These are phyloP conservation scores for Blepharisma undulans DNA, from an alignment of 169 alveolate genomes.

Conservation along the genomic window DNA sequence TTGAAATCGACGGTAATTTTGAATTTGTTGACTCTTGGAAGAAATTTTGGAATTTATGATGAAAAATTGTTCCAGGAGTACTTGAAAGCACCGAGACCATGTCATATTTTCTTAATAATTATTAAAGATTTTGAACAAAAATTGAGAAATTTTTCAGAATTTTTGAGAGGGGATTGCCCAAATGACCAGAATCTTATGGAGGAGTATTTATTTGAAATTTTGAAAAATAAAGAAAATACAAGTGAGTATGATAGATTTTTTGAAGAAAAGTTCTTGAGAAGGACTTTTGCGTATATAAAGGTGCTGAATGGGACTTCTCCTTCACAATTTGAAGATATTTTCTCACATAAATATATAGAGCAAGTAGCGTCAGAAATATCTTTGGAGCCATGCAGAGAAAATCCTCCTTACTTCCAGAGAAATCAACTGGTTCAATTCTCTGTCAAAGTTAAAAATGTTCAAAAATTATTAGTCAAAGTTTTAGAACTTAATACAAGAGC, in stretches of 20 bases:
- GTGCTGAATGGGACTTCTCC: conserved; percentile 51
- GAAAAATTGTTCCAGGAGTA: not conserved
- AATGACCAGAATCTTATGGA: not conserved
- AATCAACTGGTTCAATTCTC: conserved; percentile 53
- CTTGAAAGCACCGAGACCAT: conserved; percentile 39
- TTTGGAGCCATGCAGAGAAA: conserved; percentile 35
- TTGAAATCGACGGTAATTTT: not conserved
- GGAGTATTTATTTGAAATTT: not conserved
- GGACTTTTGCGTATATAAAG: conserved; percentile 49
- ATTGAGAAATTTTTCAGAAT: no score
- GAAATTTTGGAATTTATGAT: not conserved
- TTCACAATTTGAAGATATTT: conserved; percentile 63
- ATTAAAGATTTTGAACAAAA: not conserved
- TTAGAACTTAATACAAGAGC: conserved; percentile 64
- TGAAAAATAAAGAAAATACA: conserved; percentile 17
- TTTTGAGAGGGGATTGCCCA: not conserved
- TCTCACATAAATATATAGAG: conserved; percentile 53
- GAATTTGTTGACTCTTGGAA: not conserved
- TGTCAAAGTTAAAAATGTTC: conserved; percentile 66
- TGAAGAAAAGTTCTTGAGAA: conserved; percentile 34
- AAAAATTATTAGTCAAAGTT: conserved; percentile 49
- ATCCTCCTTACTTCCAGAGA: conserved; percentile 39
- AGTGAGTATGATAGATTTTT: conserved; percentile 20
- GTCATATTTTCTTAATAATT: not conserved
- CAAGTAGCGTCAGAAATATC: conserved; percentile 34